These are phyloP conservation scores for Pyrenula aspistea DNA, from an alignment of 495 filamentous ascomycete genomes.

Conservation along the genomic window DNA sequence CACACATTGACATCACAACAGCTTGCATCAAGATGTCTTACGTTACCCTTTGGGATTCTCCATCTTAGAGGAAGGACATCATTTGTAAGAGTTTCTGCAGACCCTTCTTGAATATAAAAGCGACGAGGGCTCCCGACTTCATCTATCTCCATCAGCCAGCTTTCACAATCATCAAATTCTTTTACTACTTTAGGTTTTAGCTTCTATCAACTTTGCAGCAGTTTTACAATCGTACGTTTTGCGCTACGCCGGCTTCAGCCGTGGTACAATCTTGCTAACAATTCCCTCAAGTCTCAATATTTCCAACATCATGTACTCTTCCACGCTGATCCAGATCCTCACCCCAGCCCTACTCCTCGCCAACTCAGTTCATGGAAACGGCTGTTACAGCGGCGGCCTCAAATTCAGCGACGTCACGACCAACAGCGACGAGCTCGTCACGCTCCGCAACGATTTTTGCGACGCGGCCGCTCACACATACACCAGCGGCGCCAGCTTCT, in stretches of 20 bases:
- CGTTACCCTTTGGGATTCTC: too few relatives aligned
- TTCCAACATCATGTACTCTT: neutral
- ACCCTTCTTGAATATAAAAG: too few relatives aligned
- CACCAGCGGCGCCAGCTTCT: neutral
- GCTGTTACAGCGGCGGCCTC: neutral
- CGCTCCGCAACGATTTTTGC: neutral
- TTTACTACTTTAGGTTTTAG: neutral
- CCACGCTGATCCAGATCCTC: neutral
- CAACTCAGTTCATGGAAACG: neutral
- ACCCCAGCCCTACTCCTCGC: neutral
- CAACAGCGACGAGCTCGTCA: neutral
- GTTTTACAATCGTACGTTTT: neutral
- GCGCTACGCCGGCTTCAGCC: neutral
- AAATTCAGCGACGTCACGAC: neutral
- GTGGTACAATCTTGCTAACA: neutral
- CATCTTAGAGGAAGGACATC: too few relatives aligned
- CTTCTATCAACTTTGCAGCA: neutral
- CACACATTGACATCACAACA: too few relatives aligned
- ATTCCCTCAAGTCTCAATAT: neutral
- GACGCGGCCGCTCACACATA: neutral
- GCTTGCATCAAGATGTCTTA: neutral
- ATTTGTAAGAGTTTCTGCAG: too few relatives aligned
- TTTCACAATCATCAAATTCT: neutral
- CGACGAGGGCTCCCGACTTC: neutral
- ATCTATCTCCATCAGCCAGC: neutral